A percentile compares a stretch with the other conserved stretches of the same genome.
Conservation (phyloP, 2,329 filamentous ascomycete genomes). For the Penicillium vulpinum region DNA sequence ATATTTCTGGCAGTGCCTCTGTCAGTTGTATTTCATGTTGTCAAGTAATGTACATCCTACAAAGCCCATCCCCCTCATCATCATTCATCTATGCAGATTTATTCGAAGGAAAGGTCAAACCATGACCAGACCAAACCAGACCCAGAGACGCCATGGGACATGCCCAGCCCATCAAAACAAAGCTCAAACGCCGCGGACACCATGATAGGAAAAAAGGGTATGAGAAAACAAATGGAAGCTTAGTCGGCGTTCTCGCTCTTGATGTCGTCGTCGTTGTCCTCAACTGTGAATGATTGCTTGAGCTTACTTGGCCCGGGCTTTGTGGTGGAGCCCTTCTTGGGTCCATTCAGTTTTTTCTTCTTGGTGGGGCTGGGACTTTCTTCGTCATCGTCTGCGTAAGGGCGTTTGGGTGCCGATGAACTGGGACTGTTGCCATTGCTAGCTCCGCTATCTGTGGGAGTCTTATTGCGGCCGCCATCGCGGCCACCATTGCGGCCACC, state of each 20-base stretch:
- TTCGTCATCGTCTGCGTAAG: slow-evolving; percentile 43
- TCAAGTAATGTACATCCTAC: slow-evolving; percentile 30
- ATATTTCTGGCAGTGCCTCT: slow-evolving; percentile 4
- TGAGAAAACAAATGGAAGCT: slow-evolving; percentile 17
- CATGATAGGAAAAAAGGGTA: slow-evolving; percentile 17
- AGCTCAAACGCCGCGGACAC: slow-evolving; percentile 15
- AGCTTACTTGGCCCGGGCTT: slow-evolving; percentile 45
- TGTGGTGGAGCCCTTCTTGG: slow-evolving; percentile 38
- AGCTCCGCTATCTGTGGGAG: slow-evolving; percentile 46
- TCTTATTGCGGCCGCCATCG: slow-evolving; percentile 46
- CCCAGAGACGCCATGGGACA: slow-evolving; percentile 23
- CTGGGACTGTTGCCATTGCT: slow-evolving; percentile 41
- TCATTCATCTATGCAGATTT: slow-evolving; percentile 32
- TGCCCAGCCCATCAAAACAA: slow-evolving; percentile 9
- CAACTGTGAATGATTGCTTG: slow-evolving; percentile 43
- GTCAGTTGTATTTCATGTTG: slow-evolving; percentile 17
- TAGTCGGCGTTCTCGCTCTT: slow-evolving; percentile 40
- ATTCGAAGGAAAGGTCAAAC: slow-evolving; percentile 10
- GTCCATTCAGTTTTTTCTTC: slow-evolving; percentile 50
- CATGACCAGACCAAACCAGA: slow-evolving; percentile 16
- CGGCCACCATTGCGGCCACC: slow-evolving; percentile 52
- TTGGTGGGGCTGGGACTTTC: slow-evolving; percentile 48
- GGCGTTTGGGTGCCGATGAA: slow-evolving; percentile 38
- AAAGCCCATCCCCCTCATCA: slow-evolving; percentile 17
- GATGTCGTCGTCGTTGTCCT: slow-evolving; percentile 35